Base-by-base conservation (phyloP, 805 yeast genomes). In the Teunomyces pallodes region DNA sequence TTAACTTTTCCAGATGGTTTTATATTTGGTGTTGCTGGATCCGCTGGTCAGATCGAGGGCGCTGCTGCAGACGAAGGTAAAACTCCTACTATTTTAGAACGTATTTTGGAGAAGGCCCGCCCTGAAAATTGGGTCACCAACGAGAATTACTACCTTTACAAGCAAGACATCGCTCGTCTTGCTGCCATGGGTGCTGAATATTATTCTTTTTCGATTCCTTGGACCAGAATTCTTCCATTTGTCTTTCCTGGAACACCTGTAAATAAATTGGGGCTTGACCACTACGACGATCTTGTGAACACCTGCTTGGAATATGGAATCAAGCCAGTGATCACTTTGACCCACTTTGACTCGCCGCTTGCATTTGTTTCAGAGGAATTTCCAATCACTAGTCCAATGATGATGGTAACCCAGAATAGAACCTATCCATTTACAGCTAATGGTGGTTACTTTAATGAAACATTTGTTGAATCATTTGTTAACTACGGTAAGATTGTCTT, bases 41-140 rank as follows among this genome's bases (percentile, higher is more conserved):
- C 70, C 14, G 68, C 70, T n/a, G 58, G 62, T 29, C 74, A 68
- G 52, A 58, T 66, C 36, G 73, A 68, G 53, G 72, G 72, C 24
- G 70, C 73, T 9, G 58, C 60, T 30, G 60, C 61, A 24, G 66
- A 59, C 14, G 68, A 67, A 46, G 67, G 68, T 5, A 56, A 66
- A 40, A 55, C 64, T 2, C 72, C 70, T 9, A 52, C 66, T 9
- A 51, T 65, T 24, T 53, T 60, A 57, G 73, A 68, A 48, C 45
- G 54, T 26, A 38, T 58, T 5, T 20, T 27, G 7, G 38, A 43
- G 10, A 50, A 47, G 28, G 32, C 38, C n/a, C 43, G 45, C 14
- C 58, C 60, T 4, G 54, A 60, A 33, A 60, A 61, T 42, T 56
- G 50, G 31, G 51, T 62, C 32, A 59, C 70, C 10, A 57, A 60